Base-by-base conservation (phyloP, 306 rosid genomes). In the Castanea mollissima region DNA sequence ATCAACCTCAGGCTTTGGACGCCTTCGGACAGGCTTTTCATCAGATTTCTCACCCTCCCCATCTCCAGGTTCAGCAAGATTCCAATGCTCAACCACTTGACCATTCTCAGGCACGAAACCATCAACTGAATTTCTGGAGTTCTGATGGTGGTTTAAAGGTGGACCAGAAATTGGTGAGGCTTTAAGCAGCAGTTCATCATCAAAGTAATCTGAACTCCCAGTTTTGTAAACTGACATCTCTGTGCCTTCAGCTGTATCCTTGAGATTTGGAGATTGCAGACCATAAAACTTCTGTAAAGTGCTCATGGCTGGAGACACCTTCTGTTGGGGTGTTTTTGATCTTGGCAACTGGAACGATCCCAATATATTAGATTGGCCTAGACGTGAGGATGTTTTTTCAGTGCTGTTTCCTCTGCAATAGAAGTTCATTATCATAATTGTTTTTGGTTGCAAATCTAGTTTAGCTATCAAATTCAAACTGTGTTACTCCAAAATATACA, bases 11-110 rank as follows among this genome's bases (percentile, higher is more conserved):
- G 86, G 64, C 76, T 88, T 91, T 81, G 84, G 92, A 82, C 93
- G 96, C 86, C 97, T 85, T 14, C 97, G 93, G 73, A 92, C 91
- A 0, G 92, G 87, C 77, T 89, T 91, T 78, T 92, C 97, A 58
- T 90, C 94, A 55, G 87, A 88, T 82, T 80, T 92, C 19, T 90
- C 93, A 75, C 65, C 71, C 55, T 79, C 89, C 34, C 85, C 91
- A 57, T 89, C 86, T 20, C 86, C 87, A n/a, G 83, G 70, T 21
- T 90, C 92, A 23, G 84, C 55, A 72, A 69, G 62, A 78, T 67
- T 83, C 68, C 77, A 73, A 75, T 81, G 73, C 13, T 74, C 88
- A 41, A 84, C 77, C 65, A 67, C 71, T n/a, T 76, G 83, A 78
- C 77, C 87, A 70, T 88, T 80, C 57, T 85, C 91, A 1, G 92